These are phyloP conservation scores for Hypomyces perniciosus DNA, from an alignment of 2,329 filamentous ascomycete species.

Conservation along the genomic window DNA sequence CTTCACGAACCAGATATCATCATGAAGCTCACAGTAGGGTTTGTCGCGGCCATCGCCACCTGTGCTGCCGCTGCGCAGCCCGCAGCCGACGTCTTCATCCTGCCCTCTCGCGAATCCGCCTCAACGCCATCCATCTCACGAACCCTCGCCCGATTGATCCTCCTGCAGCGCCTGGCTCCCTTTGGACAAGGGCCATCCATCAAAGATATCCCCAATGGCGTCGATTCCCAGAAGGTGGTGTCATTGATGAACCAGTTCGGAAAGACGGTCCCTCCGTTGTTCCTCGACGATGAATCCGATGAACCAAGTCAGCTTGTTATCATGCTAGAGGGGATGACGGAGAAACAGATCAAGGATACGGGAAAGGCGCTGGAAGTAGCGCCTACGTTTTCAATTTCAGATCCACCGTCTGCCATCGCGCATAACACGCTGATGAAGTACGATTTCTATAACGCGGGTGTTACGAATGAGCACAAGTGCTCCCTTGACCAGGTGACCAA, in stretches of 20 bases:
- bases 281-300: constrained; percentile 30
- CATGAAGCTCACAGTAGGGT: constrained; percentile 39
- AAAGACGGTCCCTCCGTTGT: constrained; percentile 44
- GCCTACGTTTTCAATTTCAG: constrained; percentile 45
- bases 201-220: constrained; percentile 38
- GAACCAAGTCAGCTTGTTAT: constrained; percentile 51
- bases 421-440: constrained; percentile 37
- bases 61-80: constrained; percentile 33
- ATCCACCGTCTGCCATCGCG: constrained; percentile 37
- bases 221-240: constrained; percentile 43
- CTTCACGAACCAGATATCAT: constrained; percentile 29
- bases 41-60: constrained; percentile 33
- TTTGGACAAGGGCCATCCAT: constrained; percentile 42
- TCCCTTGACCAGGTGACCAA: constrained; percentile 35
- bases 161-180: constrained; percentile 50
- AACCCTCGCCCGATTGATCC: constrained; percentile 51
- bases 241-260: constrained; percentile 56
- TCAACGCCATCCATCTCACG: constrained; percentile 40
- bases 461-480: constrained; percentile 32
- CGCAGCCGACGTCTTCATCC: constrained; percentile 49
- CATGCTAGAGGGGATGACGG: constrained; percentile 50
- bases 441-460: constrained; percentile 35
- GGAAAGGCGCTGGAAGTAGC: constrained; percentile 29
- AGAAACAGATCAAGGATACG: constrained; percentile 39
- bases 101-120: constrained; percentile 29